Conservation (phyloP, 768 basidiomycete species). For the Auriscalpium orientale region DNA sequence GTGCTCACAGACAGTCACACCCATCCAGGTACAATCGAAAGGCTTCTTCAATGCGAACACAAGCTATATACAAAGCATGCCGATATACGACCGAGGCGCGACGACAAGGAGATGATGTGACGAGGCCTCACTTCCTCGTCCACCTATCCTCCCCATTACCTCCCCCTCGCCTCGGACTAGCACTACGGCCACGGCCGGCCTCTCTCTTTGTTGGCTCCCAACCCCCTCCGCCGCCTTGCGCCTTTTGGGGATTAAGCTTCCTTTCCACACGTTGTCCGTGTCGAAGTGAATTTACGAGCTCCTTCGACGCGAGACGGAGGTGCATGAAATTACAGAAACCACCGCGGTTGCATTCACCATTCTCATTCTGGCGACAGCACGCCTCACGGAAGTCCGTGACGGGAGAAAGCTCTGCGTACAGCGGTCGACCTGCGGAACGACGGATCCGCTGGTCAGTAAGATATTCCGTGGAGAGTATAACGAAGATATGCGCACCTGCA, state of each 20-base stretch:
- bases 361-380: constrained; percentile 97
- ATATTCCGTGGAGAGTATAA: background rate
- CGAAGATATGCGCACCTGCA: constrained; percentile 57
- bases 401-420: constrained; percentile 96
- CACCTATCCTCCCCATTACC: constrained; percentile 63
- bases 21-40: no score
- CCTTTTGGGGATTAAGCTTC: constrained; percentile 60
- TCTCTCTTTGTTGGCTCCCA: constrained; percentile 79
- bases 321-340: constrained; percentile 99
- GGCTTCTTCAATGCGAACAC: no score
- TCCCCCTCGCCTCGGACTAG: constrained; percentile 63
- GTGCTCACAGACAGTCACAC: no score
- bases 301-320: constrained; percentile 78
- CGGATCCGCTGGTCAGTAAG: background rate
- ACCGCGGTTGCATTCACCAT: constrained; percentile 96
- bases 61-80: background rate
- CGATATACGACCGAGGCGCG: background rate
- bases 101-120: background rate
- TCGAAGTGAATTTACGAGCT: constrained; percentile 70
- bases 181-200: constrained; percentile 60
- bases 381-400: constrained; percentile 99
- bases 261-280: constrained; percentile 82
- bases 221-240: constrained; percentile 61
- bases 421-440: constrained; percentile 63
- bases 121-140: constrained; percentile 25